A percentile compares a stretch with the other conserved stretches of the same genome.
Evolutionary conservation across 129 eudicot genomes (phyloP).

Genomic region (Pseudognaphalium luteoalbum): DNA sequence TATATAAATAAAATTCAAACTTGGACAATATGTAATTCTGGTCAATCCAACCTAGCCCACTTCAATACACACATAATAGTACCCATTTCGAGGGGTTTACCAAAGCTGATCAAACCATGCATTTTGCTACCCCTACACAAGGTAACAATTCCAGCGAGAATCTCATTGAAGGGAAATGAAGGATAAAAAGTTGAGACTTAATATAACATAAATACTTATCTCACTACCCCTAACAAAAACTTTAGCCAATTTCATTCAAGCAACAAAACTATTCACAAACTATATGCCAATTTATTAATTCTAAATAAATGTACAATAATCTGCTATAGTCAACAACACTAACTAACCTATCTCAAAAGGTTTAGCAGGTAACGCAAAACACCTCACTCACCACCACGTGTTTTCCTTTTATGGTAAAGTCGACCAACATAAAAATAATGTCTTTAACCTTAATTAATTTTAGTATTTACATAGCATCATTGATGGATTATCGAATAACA

Average conservation of each 20-base stretch:
- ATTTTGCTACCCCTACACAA: background rate
- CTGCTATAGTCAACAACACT: background rate
- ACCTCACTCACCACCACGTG: background rate
- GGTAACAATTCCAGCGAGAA: background rate
- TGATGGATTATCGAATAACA: background rate
- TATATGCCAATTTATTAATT: background rate
- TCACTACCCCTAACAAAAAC: background rate
- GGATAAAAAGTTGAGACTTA: background rate
- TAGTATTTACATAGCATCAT: background rate
- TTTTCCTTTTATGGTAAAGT: background rate
- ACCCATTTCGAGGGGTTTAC: background rate
- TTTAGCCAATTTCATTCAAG: background rate
- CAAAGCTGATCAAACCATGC: background rate
- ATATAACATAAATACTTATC: background rate
- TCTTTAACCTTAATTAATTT: background rate
- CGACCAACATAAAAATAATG: background rate
- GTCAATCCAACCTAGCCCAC: background rate
- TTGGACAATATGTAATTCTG: background rate
- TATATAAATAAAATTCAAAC: no score
- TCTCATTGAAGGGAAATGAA: background rate
- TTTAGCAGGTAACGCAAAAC: background rate
- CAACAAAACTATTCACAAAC: background rate
- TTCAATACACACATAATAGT: background rate
- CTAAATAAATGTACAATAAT: background rate
- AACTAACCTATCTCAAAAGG: background rate